Conservation (phyloP, 148 eudicot species). For the Polygonum maritimum region DNA sequence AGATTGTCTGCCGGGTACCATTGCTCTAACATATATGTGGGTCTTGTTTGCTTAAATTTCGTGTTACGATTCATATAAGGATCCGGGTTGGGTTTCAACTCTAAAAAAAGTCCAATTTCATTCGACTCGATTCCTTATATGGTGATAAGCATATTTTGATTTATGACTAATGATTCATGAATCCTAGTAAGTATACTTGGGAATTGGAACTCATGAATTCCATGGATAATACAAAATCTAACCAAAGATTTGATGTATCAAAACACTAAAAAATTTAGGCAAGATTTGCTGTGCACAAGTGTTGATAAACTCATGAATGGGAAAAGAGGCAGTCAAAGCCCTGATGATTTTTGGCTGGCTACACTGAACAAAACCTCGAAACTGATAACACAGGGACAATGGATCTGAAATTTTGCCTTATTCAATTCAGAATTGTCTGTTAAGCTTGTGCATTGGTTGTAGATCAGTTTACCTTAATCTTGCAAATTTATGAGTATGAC, state of each 20-base stretch:
- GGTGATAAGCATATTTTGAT: background rate
- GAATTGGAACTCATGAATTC: background rate
- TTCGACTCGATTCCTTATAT: too few relatives aligned
- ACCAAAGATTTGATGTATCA: background rate
- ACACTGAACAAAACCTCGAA: background rate
- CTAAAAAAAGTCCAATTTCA: background rate
- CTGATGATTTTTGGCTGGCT: background rate
- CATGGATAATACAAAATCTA: background rate
- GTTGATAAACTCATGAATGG: background rate
- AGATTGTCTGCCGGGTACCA: conserved; percentile 34
- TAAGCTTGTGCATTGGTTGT: background rate
- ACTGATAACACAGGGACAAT: background rate
- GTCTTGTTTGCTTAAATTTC: conserved; percentile 76
- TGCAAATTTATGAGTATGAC: background rate
- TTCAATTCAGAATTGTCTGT: background rate
- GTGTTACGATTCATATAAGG: conserved; percentile 15
- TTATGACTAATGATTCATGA: background rate
- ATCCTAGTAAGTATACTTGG: background rate
- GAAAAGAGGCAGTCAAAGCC: conserved; percentile 6
- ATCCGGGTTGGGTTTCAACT: background rate
- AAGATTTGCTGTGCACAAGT: background rate
- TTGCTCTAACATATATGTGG: conserved; percentile 64
- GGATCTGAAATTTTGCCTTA: conserved; percentile 2
- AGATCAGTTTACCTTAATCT: background rate
- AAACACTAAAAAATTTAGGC: background rate